Conservation (phyloP, 352 stramenopile genomes). For the Phytophthora megakarya region DNA sequence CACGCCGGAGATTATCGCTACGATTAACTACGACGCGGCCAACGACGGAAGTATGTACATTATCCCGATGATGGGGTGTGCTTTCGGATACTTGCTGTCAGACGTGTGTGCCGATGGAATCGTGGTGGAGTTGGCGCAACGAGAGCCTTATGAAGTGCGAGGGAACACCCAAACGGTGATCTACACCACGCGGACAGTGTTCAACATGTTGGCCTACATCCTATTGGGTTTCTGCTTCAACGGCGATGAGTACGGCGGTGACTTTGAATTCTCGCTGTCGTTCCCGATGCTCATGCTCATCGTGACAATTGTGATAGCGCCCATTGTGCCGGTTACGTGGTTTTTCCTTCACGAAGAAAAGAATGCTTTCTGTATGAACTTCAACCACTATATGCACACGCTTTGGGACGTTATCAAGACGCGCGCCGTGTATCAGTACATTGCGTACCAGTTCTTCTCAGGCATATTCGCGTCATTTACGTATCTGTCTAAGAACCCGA, state of each 20-base stretch:
- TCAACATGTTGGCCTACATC: slow-evolving; percentile 44
- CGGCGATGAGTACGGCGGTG: slow-evolving; percentile 48
- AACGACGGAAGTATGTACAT: slow-evolving; percentile 47
- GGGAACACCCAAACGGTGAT: slow-evolving; percentile 56
- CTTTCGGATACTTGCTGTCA: slow-evolving; percentile 52
- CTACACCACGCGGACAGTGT: slow-evolving; percentile 50
- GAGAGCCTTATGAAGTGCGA: slow-evolving; percentile 44
- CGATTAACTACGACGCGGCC: slow-evolving; percentile 44
- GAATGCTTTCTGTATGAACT: slow-evolving; percentile 37
- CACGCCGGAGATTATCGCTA: slow-evolving; percentile 47
- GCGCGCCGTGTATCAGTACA: slow-evolving; percentile 54
- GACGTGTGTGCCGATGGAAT: slow-evolving; percentile 56
- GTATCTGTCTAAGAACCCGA: slow-evolving; percentile 45
- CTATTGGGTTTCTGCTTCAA: slow-evolving; percentile 56
- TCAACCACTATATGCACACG: slow-evolving; percentile 45
- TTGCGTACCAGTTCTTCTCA: slow-evolving; percentile 46
- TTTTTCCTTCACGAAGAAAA: slow-evolving; percentile 52
- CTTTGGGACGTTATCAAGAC: slow-evolving; percentile 55
- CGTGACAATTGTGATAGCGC: slow-evolving; percentile 36
- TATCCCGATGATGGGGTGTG: slow-evolving; percentile 51
- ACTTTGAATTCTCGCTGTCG: slow-evolving; percentile 50
- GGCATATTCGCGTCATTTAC: slow-evolving; percentile 48
- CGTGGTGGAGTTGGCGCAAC: slow-evolving; percentile 54
- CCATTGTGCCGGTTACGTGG: slow-evolving; percentile 47
- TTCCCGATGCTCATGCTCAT: slow-evolving; percentile 53